Base-by-base conservation (phyloP, 371 early-diverging fungal genomes). In the Rhizopus arrhizus region DNA sequence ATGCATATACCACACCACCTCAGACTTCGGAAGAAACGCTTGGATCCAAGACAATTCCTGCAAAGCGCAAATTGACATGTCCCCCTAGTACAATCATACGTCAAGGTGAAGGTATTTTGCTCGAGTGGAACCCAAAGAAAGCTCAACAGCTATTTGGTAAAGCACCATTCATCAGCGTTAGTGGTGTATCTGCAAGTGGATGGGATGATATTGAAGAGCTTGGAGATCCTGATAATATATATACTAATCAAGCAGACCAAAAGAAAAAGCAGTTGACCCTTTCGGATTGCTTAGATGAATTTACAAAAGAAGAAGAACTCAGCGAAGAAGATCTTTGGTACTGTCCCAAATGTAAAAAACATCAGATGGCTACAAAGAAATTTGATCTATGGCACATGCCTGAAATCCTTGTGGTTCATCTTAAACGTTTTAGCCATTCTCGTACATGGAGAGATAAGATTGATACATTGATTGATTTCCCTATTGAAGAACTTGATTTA, bases 371-470 rank as follows among this genome's bases (percentile, higher is more conserved):
- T 1, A 87, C 84, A 50, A 95, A 95, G 71, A 91, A 93, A 60
- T 77, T 94, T 33, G 94, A 95, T 66, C 74, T 95, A 28, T 93
- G 92, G 90, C 80, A 84, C 2, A 74, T 90, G 34, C 97, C 98
- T 6, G 91, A 93, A 65, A 86, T 91, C 52, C 72, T 97, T 29
- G 92, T 97, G 0, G 88, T 97, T 43, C 96, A 95, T 60, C 73
- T 97, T 48, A 97, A 97, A 72, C 87, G 97, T 35, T 96, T 95
- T 65, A 84, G 89, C 29, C 91, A 88, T 51, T 73, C 86, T 11
- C 81, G 91, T 22, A 71, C 82, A 0, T 87, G 87, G 77, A 82
- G 92, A 35, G 90, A 92, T 56, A 98, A 98, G 73, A 88, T 96
- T 60, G 92, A 92, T 59, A 85, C 75, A 2, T 56, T 87, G 28